Evolutionary conservation across 1,139 yeast species (phyloP).

Genomic region (Nadsonia commutata): DNA sequence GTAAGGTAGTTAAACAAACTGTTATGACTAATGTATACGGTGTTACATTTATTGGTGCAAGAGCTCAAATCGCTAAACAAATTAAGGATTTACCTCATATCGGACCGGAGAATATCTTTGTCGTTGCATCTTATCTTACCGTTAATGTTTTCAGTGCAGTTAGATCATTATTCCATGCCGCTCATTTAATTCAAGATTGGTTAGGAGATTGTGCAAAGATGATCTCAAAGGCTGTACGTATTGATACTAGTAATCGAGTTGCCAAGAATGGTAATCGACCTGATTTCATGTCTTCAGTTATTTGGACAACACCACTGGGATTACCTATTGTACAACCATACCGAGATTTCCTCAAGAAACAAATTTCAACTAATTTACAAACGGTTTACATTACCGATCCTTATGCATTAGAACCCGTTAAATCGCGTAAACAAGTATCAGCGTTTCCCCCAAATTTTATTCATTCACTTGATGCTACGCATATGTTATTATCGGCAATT

Average conservation of each 20-base stretch:
- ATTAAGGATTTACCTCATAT: slow-evolving; percentile 29
- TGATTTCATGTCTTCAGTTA: slow-evolving; percentile 64
- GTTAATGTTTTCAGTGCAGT: slow-evolving; percentile 69
- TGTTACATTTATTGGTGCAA: slow-evolving; percentile 88
- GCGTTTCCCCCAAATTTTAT: slow-evolving; percentile 96
- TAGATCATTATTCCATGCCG: slow-evolving; percentile 77
- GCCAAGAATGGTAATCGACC: slow-evolving; percentile 18
- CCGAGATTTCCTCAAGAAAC: slow-evolving; percentile 48
- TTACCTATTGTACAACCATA: slow-evolving; percentile 88
- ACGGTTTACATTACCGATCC: slow-evolving; percentile 76
- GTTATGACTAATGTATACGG: slow-evolving; percentile 99
- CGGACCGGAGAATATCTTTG: slow-evolving; percentile 24
- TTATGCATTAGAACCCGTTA: slow-evolving; percentile 65
- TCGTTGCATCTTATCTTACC: slow-evolving; percentile 55
- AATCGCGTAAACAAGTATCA: slow-evolving; percentile 74
- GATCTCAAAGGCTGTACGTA: slow-evolving; percentile 62
- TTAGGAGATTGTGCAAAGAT: slow-evolving; percentile 71
- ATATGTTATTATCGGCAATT: slow-evolving; percentile 82
- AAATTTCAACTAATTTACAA: slow-evolving; percentile 67
- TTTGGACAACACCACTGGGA: slow-evolving; percentile 95
- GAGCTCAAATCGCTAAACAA: slow-evolving; percentile 51
- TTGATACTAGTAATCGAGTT: slow-evolving; percentile 28
- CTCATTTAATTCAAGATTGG: slow-evolving; percentile 96
- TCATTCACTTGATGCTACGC: slow-evolving; percentile 93
- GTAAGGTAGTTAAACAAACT: slow-evolving; percentile 90